Evolutionary conservation across 1,284 basidiomycete species (phyloP).

Genomic region (Sphaerobolus stellatus): DNA sequence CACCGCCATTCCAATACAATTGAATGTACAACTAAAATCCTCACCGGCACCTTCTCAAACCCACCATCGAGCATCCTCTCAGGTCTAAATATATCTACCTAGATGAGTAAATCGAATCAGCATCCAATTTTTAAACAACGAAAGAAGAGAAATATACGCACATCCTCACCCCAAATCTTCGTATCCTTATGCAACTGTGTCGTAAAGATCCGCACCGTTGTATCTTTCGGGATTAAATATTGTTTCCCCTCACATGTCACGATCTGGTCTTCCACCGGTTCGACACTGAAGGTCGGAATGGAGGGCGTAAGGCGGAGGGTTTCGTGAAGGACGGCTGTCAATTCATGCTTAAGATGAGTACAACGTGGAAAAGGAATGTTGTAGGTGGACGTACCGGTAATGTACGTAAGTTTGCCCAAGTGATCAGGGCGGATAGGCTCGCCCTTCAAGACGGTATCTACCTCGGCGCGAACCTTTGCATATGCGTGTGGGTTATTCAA

Average conservation of each 20-base stretch:
- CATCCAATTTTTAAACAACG: neutral
- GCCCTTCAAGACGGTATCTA: conserved; percentile 44
- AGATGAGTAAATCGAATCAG: neutral
- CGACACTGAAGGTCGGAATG: conserved; percentile 37
- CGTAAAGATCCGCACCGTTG: conserved; percentile 32
- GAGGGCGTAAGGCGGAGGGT: conserved; percentile 46
- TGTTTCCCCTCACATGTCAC: conserved; percentile 35
- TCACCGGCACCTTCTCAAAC: conserved; percentile 44
- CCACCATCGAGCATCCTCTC: conserved; percentile 51
- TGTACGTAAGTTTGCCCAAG: conserved; percentile 44
- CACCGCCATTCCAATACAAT: neutral
- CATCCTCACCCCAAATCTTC: conserved; percentile 50
- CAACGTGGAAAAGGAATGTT: no score
- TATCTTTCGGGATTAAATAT: conserved; percentile 40
- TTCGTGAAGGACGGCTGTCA: conserved; percentile 47
- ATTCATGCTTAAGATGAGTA: neutral
- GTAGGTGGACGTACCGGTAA: conserved; percentile 37
- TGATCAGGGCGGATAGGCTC: conserved; percentile 38
- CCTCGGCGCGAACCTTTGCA: conserved; percentile 45
- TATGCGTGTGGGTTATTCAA: conserved; percentile 45
- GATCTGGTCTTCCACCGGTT: conserved; percentile 36
- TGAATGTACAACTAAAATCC: conserved; percentile 15
- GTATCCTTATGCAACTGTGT: conserved; percentile 43
- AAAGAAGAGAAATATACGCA: conserved; percentile 23
- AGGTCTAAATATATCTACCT: conserved; percentile 41